Evolutionary conservation across 352 stramenopile genomes (phyloP).

Genomic region (Phytophthora fragariaefolia): DNA sequence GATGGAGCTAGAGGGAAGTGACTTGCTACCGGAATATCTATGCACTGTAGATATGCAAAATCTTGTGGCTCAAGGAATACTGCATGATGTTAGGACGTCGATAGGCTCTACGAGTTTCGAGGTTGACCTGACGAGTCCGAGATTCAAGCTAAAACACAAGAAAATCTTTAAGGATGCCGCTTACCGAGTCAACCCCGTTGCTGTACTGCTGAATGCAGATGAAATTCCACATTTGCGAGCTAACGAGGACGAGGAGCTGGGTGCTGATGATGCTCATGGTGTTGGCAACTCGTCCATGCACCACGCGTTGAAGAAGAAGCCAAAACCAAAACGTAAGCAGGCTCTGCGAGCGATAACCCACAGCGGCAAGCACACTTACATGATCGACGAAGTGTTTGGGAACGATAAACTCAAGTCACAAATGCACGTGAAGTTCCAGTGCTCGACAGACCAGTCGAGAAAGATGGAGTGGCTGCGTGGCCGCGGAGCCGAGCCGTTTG

Average conservation of each 20-base stretch:
- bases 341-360: background rate
- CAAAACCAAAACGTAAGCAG: conserved; percentile 43
- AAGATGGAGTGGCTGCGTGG: conserved; percentile 66
- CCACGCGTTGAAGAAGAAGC: conserved; percentile 48
- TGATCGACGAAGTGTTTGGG: conserved; percentile 45
- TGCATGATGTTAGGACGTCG: conserved; percentile 3
- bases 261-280: background rate
- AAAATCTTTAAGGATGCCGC: conserved; percentile 41
- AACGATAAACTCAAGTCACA: conserved; percentile 35
- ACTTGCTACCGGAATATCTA: conserved; percentile 51
- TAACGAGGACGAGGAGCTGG: background rate
- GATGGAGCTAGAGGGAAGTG: conserved; percentile 19
- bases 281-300: conserved; percentile 12
- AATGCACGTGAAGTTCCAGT: conserved; percentile 60
- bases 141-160: conserved; percentile 42
- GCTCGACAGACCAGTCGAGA: conserved; percentile 46
- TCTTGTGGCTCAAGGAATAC: conserved; percentile 4
- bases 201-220: conserved; percentile 43
- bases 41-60: conserved; percentile 30
- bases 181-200: conserved; percentile 61
- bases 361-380: conserved; percentile 34
- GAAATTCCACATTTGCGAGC: conserved; percentile 37
- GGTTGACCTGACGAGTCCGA: conserved; percentile 38
- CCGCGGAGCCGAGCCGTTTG: conserved; percentile 27
- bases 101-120: conserved; percentile 17